Conservation (phyloP, 129 eudicot species). For the Arctium minus region DNA sequence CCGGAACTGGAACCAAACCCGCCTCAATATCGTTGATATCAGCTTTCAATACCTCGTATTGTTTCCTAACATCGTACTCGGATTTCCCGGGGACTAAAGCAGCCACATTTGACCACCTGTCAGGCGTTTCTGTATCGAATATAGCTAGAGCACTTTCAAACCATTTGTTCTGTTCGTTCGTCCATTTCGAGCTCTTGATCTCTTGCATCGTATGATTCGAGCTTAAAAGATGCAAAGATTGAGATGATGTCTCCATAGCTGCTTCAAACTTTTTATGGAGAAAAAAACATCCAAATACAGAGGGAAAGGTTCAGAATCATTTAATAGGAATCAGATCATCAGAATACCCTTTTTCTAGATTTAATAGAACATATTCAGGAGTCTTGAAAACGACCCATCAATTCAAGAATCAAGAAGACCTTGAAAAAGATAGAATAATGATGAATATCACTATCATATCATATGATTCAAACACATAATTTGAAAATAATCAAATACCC, state of each 20-base stretch:
- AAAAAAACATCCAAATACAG: slow-evolving; percentile 16
- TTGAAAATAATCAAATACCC: slow-evolving; percentile 19
- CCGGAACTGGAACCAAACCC: slow-evolving; percentile 66
- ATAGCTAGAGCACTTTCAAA: slow-evolving; percentile 85
- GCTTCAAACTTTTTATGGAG: slow-evolving; percentile 13
- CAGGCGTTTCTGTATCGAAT: slow-evolving; percentile 67
- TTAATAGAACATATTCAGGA: slow-evolving; percentile 36
- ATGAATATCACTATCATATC: slow-evolving; percentile 13
- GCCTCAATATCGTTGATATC: slow-evolving; percentile 85
- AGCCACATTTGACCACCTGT: slow-evolving; percentile 74
- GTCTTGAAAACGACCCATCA: slow-evolving; percentile 35
- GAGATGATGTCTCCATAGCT: slow-evolving; percentile 62
- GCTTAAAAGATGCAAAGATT: slow-evolving; percentile 34
- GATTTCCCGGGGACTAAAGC: slow-evolving; percentile 87
- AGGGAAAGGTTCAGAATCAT: slow-evolving; percentile 9
- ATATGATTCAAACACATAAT: slow-evolving; percentile 13
- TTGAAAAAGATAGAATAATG: slow-evolving; percentile 22
- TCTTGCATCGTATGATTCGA: slow-evolving; percentile 43
- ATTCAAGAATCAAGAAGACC: slow-evolving; percentile 40
- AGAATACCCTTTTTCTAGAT: slow-evolving; percentile 32
- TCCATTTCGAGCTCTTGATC: slow-evolving; percentile 60
- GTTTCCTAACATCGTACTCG: slow-evolving; percentile 68
- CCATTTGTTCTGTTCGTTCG: slow-evolving; percentile 83
- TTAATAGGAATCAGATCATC: slow-evolving; percentile 28
- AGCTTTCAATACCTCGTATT: slow-evolving; percentile 63